These are phyloP conservation scores for Pseudopyrenochaeta lycopersici DNA, from an alignment of 2,329 filamentous ascomycete genomes.

Conservation along the genomic window DNA sequence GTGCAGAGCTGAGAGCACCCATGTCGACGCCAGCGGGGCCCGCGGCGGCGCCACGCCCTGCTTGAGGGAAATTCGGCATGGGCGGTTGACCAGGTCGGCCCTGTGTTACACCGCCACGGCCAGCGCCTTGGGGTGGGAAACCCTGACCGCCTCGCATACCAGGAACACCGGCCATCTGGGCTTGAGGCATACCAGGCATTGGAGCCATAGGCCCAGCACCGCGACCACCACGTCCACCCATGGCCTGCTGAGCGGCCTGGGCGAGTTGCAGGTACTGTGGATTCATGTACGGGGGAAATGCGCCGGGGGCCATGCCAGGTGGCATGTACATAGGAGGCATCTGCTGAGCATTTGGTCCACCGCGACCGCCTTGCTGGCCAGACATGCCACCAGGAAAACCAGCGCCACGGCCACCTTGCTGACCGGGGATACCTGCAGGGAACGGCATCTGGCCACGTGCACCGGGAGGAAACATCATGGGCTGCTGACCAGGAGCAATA, in stretches of 20 bases:
- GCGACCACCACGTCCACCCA: conserved; percentile 63
- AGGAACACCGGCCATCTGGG: conserved; percentile 65
- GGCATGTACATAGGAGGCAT: conserved; percentile 88
- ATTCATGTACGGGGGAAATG: conserved; percentile 79
- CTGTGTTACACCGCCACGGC: conserved; percentile 41
- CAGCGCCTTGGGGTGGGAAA: conserved; percentile 50
- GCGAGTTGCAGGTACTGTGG: conserved; percentile 82
- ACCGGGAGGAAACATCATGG: conserved; percentile 64
- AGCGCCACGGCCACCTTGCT: conserved; percentile 82
- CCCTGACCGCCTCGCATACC: conserved; percentile 53
- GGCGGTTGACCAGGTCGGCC: conserved; percentile 43
- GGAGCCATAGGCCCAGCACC: conserved; percentile 69
- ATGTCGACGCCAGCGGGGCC: conserved; percentile 57
- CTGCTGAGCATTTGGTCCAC: conserved; percentile 77
- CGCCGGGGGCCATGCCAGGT: conserved; percentile 67
- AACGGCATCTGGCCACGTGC: conserved; percentile 70
- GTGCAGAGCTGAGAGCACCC: conserved; percentile 60
- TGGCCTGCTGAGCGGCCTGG: conserved; percentile 72
- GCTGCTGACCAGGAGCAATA: conserved; percentile 85
- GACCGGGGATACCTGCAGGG: conserved; percentile 69
- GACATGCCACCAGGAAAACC: conserved; percentile 85
- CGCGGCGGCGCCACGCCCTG: conserved; percentile 31
- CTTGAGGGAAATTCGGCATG: conserved; percentile 44
- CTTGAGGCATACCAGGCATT: conserved; percentile 76
- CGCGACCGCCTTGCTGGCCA: conserved; percentile 86